A percentile compares a stretch with the other conserved stretches of the same genome.
Evolutionary conservation across 805 yeast genomes (phyloP).

Genomic region (Pichia cabralensis): DNA sequence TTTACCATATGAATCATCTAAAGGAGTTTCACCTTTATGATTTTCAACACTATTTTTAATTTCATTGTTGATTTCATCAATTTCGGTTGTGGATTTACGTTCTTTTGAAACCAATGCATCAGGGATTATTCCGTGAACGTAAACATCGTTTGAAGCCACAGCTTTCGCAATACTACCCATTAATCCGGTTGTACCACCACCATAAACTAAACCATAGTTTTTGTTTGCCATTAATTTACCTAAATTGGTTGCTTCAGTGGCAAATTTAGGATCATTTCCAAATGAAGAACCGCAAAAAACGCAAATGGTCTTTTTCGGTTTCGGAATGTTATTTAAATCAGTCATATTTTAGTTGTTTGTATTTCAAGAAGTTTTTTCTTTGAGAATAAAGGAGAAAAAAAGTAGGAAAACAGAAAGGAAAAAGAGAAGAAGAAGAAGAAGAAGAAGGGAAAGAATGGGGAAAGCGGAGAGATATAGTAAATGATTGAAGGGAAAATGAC

Average conservation of each 20-base stretch:
- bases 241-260: constrained; percentile 45
- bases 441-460: neutral
- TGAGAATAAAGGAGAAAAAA: too few relatives aligned
- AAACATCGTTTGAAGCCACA: constrained; percentile 46
- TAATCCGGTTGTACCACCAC: constrained; percentile 82
- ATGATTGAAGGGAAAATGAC: too few relatives aligned
- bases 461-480: neutral
- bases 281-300: constrained; percentile 82
- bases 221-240: constrained; percentile 49
- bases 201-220: constrained; percentile 73
- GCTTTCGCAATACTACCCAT: constrained; percentile 72
- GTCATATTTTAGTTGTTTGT: neutral
- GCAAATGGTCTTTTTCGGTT: constrained; percentile 44
- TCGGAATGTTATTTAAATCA: neutral
- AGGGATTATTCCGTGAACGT: constrained; percentile 84
- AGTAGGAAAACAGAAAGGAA: too few relatives aligned
- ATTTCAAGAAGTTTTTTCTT: too few relatives aligned
- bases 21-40: constrained; percentile 58
- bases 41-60: constrained; percentile 44
- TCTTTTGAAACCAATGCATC: constrained; percentile 69
- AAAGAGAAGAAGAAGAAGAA: neutral
- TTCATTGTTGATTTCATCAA: constrained; percentile 37
- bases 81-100: constrained; percentile 30
- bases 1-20: constrained; percentile 58
- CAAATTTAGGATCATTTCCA: constrained; percentile 44